Percentiles rank a stretch among this genome's conserved stretches.
These are phyloP conservation scores for Paecilomyces niveus DNA, from an alignment of 2,329 filamentous ascomycete species.

Conservation along the genomic window DNA sequence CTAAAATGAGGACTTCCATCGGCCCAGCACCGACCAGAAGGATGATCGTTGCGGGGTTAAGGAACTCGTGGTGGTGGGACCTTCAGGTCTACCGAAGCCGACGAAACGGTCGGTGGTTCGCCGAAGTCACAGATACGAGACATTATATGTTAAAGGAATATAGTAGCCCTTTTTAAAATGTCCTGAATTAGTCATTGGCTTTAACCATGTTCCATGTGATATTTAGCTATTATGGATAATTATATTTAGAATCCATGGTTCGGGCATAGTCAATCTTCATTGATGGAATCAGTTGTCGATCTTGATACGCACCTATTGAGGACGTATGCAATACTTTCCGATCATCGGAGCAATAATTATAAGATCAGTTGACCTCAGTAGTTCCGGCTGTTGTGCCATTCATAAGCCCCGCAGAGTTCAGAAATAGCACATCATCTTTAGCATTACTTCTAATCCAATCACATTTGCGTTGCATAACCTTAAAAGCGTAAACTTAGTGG, in stretches of 20 bases:
- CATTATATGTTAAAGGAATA: too few relatives aligned
- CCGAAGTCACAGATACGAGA: not conserved
- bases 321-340: too few relatives aligned
- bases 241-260: too few relatives aligned
- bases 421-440: too few relatives aligned
- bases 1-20: not conserved
- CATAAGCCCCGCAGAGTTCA: not conserved
- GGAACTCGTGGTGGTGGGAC: not conserved
- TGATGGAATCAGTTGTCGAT: too few relatives aligned
- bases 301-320: too few relatives aligned
- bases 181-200: too few relatives aligned
- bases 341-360: too few relatives aligned
- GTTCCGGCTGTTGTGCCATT: not conserved
- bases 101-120: not conserved
- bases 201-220: too few relatives aligned
- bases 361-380: not conserved
- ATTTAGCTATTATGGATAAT: too few relatives aligned
- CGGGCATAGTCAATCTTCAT: too few relatives aligned
- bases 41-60: not conserved
- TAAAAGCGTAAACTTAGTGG: not conserved
- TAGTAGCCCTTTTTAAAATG: too few relatives aligned
- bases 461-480: not conserved
- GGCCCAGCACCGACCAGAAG: not conserved
- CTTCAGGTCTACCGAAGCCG: not conserved
- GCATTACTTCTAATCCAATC: not conserved